phyloP scores from a whole-genome alignment of 75 land plant genomes.

The Cryptomeria japonica region DNA sequence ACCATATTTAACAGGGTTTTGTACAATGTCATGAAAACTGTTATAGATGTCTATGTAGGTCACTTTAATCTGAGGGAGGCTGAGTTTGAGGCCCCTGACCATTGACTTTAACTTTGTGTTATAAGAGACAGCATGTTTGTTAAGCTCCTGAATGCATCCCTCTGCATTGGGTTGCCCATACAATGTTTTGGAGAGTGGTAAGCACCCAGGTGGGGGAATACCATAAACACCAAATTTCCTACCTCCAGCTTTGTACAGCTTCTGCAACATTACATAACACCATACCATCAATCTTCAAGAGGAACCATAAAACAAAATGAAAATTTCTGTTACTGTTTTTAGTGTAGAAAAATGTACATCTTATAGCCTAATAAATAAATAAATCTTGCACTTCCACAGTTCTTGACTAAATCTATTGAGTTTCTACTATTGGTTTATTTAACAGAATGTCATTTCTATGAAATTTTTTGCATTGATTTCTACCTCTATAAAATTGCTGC shows the following conservation, averaged over 20 bases:
- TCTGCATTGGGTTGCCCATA: conserved; percentile 10
- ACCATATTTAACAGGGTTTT: conserved; percentile 3
- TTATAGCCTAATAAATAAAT: no score
- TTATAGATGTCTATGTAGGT: background rate
- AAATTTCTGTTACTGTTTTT: no score
- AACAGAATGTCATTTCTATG: background rate
- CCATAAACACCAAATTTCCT: conserved; percentile 49
- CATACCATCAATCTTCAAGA: background rate
- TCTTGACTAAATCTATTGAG: no score
- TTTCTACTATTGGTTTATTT: background rate
- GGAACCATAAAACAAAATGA: no score
- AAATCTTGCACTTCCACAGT: no score
- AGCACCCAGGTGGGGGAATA: conserved; percentile 73
- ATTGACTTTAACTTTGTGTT: conserved; percentile 42
- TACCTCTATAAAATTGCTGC: conserved; percentile 24
- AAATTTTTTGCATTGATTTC: background rate
- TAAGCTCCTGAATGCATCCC: conserved; percentile 52
- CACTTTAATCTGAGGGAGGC: conserved; percentile 24
- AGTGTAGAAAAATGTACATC: no score
- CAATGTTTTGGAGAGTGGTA: conserved; percentile 55
- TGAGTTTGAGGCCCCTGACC: conserved; percentile 16
- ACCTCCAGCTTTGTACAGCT: conserved; percentile 58
- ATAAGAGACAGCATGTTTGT: conserved; percentile 38
- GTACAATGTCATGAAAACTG: background rate
- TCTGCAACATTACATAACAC: background rate